These are phyloP conservation scores for Irpex sp. DNA, from an alignment of 1,284 basidiomycete species.

Conservation along the genomic window DNA sequence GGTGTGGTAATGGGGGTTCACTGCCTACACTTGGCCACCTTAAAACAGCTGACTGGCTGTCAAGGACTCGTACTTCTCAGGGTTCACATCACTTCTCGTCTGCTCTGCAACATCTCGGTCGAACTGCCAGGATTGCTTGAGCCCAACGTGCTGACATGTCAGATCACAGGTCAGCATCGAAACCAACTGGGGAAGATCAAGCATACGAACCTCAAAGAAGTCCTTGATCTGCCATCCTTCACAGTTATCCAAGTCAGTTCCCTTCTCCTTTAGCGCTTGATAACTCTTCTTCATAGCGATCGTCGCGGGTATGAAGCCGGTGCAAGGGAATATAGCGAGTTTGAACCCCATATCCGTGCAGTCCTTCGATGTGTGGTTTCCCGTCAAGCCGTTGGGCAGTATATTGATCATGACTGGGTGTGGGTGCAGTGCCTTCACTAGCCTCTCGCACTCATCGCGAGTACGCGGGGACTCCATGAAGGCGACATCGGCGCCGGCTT, in stretches of 20 bases:
- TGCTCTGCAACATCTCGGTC: constrained; percentile 17
- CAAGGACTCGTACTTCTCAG: constrained; percentile 19
- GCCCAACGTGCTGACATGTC: constrained; percentile 14
- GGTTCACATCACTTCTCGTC: constrained; percentile 14
- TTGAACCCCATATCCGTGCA: constrained; percentile 22
- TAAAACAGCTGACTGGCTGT: constrained; percentile 16
- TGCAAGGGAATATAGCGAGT: constrained; percentile 21
- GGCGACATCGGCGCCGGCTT: constrained; percentile 20
- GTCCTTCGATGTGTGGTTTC: constrained; percentile 20
- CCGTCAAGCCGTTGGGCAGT: constrained; percentile 21
- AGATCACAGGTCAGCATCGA: not conserved
- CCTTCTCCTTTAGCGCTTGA: constrained; percentile 18
- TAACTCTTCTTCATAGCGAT: constrained; percentile 21
- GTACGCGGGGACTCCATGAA: constrained; percentile 23
- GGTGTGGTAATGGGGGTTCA: too few relatives aligned
- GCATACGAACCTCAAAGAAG: constrained; percentile 18
- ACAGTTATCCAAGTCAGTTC: constrained; percentile 18
- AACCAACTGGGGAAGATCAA: not conserved
- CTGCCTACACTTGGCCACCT: too few relatives aligned
- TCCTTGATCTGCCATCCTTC: constrained; percentile 21
- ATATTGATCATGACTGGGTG: constrained; percentile 24
- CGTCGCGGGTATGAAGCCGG: constrained; percentile 21
- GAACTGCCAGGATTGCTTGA: constrained; percentile 18
- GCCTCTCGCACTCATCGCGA: constrained; percentile 16
- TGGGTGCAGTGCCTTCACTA: constrained; percentile 20